phyloP scores from a whole-genome alignment of 169 alveolate genomes.

The Plasmodium ovale region DNA sequence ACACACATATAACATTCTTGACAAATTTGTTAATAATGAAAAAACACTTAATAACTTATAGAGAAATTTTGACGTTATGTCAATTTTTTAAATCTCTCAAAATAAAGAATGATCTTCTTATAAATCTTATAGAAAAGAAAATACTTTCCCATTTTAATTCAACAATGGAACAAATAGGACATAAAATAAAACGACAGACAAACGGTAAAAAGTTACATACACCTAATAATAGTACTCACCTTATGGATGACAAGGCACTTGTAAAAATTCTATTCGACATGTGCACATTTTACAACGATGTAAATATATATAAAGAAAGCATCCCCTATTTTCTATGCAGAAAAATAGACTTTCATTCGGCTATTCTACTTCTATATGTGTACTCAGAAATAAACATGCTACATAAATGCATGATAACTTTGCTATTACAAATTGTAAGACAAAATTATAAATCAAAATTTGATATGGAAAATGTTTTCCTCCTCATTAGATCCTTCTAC shows the following conservation, averaged over 20 bases:
- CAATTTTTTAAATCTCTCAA: conserved; percentile 63
- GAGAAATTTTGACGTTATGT: conserved; percentile 63
- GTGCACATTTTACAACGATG: conserved; percentile 65
- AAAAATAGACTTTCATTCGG: conserved; percentile 47
- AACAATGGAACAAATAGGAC: neutral
- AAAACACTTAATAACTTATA: conserved; percentile 49
- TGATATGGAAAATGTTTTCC: conserved; percentile 34
- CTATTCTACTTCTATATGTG: conserved; percentile 38
- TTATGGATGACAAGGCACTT: conserved; percentile 9
- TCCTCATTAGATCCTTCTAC: conserved; percentile 55
- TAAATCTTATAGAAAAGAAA: conserved; percentile 38
- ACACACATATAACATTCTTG: conserved; percentile 12
- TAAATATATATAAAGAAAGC: conserved; percentile 55
- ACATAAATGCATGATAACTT: conserved; percentile 15
- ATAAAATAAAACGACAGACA: neutral
- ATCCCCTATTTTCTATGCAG: conserved; percentile 31
- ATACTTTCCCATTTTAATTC: conserved; percentile 19
- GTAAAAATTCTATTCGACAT: conserved; percentile 64
- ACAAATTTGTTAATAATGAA: conserved; percentile 35
- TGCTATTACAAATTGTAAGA: conserved; percentile 39
- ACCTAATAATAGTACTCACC: neutral
- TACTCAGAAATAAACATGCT: conserved; percentile 66
- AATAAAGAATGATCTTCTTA: conserved; percentile 41
- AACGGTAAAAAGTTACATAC: neutral
- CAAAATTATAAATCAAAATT: conserved; percentile 38